Evolutionary conservation across 805 yeast genomes (phyloP), one percentile per base, ranked within the genome.

Genomic region (Metschnikowia baotianmanensis): DNA sequence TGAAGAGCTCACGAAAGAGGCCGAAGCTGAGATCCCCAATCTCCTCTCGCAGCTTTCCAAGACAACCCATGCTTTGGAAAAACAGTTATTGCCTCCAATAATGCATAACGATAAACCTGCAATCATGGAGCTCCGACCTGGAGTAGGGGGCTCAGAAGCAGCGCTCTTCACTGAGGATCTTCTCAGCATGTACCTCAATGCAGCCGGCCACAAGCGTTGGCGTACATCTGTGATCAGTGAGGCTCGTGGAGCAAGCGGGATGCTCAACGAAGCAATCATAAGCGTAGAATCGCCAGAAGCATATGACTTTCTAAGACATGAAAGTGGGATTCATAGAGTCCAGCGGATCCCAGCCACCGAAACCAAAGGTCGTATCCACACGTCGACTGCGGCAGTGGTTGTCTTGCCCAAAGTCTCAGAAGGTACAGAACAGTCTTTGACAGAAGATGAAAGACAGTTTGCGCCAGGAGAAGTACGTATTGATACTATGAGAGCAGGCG

Each of bases 401-500:
- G 96, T 93, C 2, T 65, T 93, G 13, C 99, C 99, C 1, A 84
- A 87, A 54, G 68, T 86, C 55, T 79, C 78, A 5, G 79, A 77
- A 18, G 80, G 79, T 2, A 67, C 68, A 16, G 79, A 74, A 45
- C 54, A 52, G 25, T 69, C 78, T 6, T 63, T 70, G 25, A 59
- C 61, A 16, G 69, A 64, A 8, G 78, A 77, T 40, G 91, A 85
- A 53, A 67, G 91, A 30, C 77, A 77, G 42, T 88, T 93, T 61
- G 80, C 79, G 15, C 86, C 90, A 0, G 95, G 86, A 2, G 99
- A 93, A 54, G 80, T 93, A 17, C 74, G 96, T 42, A 80, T 93
- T 4, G 99, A 93, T 59, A 89, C 93, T n/a, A 93, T 91, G 96
- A 74, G 99, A 51, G 87, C 98, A 1, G 81, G 96, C 41, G 99